Conservation (phyloP, 148 eudicot genomes). For the Drosera capensis region DNA sequence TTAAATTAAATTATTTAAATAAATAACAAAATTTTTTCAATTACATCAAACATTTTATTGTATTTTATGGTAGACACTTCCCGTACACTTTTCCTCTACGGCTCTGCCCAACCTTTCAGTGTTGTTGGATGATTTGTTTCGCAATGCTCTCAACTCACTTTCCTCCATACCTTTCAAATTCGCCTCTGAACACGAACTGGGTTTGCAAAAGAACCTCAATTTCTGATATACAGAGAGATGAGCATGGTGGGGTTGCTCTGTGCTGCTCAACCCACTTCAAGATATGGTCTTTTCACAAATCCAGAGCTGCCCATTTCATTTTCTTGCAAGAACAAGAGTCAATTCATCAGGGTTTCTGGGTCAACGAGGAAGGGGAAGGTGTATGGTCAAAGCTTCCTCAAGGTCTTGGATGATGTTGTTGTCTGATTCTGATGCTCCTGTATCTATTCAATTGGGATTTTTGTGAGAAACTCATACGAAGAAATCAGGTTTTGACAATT, state of each 20-base stretch:
- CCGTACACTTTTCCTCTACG: too few species aligned
- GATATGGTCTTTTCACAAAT: constrained; percentile 5
- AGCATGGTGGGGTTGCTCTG: constrained; percentile 34
- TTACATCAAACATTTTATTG: too few species aligned
- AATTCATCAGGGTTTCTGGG: constrained; percentile 7
- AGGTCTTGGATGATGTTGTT: constrained; percentile 15
- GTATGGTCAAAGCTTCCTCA: constrained; percentile 13
- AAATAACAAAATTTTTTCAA: too few species aligned
- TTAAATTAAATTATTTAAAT: too few species aligned
- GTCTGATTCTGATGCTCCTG: not conserved
- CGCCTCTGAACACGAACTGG: too few species aligned
- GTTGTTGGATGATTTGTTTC: too few species aligned
- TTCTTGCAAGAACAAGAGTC: constrained; percentile 7
- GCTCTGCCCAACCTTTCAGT: too few species aligned
- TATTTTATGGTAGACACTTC: too few species aligned
- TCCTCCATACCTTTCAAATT: too few species aligned
- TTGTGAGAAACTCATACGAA: too few species aligned
- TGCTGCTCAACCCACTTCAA: constrained; percentile 14
- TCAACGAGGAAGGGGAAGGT: constrained; percentile 10
- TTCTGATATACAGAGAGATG: constrained; percentile 15
- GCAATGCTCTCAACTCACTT: too few species aligned
- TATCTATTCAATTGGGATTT: not conserved
- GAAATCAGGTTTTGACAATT: too few species aligned
- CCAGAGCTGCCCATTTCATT: constrained; percentile 9
- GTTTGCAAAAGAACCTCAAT: not conserved